Evolutionary conservation across 1,139 yeast genomes (phyloP).

Genomic region (Nakaseomyces nivariensis): DNA sequence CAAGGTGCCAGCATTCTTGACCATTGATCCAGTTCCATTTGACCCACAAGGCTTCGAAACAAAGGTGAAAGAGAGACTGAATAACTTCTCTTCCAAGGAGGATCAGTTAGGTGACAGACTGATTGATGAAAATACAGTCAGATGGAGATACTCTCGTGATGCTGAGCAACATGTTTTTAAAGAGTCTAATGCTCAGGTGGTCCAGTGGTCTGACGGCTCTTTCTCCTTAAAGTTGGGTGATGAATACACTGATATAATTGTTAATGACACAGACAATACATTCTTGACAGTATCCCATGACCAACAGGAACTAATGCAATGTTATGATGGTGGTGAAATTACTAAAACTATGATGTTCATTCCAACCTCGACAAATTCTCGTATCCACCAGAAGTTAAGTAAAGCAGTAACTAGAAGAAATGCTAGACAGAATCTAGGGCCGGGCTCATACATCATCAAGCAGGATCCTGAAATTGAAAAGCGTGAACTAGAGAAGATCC

Average conservation of each 20-base stretch:
- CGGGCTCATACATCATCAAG: slow-evolving; percentile 65
- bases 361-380: slow-evolving; percentile 80
- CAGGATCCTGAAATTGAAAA: slow-evolving; percentile 85
- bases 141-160: slow-evolving; percentile 82
- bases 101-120: slow-evolving; percentile 44
- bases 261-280: slow-evolving; percentile 60
- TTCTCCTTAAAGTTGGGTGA: slow-evolving; percentile 76
- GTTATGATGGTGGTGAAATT: slow-evolving; percentile 33
- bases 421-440: slow-evolving; percentile 38
- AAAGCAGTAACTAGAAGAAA: slow-evolving; percentile 65
- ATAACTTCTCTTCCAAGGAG: slow-evolving; percentile 27
- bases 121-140: slow-evolving; percentile 68
- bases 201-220: slow-evolving; percentile 92
- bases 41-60: slow-evolving; percentile 60
- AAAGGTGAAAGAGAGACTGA: slow-evolving; percentile 33
- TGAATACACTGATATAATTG: slow-evolving; percentile 74
- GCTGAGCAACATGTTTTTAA: slow-evolving; percentile 55
- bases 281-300: slow-evolving; percentile 65
- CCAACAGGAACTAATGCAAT: slow-evolving; percentile 60
- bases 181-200: slow-evolving; percentile 81
- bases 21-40: slow-evolving; percentile 78
- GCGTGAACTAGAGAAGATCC: slow-evolving; percentile 71
- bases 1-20: slow-evolving; percentile 72
- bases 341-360: slow-evolving; percentile 60
- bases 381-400: slow-evolving; percentile 72